Conservation (phyloP, 1,139 yeast species). For the Blastobotrys indianensis region DNA sequence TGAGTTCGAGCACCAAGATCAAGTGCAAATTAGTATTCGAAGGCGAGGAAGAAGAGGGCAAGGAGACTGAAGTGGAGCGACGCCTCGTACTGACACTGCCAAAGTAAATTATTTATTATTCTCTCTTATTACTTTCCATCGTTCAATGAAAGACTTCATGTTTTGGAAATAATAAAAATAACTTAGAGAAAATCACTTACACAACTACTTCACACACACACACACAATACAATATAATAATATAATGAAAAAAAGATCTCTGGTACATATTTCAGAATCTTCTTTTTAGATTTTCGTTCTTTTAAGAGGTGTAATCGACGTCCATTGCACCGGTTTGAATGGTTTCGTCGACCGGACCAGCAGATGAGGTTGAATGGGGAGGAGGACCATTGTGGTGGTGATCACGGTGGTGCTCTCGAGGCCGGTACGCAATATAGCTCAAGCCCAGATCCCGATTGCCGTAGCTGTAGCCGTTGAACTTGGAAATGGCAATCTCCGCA, state of each 20-base stretch:
- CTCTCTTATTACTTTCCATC: too few species aligned
- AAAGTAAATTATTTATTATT: too few species aligned
- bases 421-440: slow-evolving; percentile 44
- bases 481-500: slow-evolving; percentile 70
- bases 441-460: slow-evolving; percentile 73
- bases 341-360: slow-evolving; percentile 1
- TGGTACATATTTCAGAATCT: neutral
- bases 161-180: neutral
- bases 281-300: neutral
- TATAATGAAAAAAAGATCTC: neutral
- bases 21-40: slow-evolving; percentile 79
- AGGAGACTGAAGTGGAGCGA: slow-evolving; percentile 90
- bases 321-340: neutral
- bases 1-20: slow-evolving; percentile 69
- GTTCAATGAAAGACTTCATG: too few species aligned
- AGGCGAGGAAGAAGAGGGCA: slow-evolving; percentile 95
- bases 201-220: neutral
- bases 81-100: slow-evolving; percentile 62
- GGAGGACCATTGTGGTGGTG: neutral
- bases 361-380: neutral
- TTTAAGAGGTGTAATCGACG: neutral
- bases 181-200: slow-evolving; percentile 3
- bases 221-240: neutral
- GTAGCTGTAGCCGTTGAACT: slow-evolving; percentile 71
- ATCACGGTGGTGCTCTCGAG: neutral